Evolutionary conservation across 2,329 filamentous ascomycete genomes (phyloP), one percentile per base, ranked within the genome.

Genomic region (Penicillium sp.): DNA sequence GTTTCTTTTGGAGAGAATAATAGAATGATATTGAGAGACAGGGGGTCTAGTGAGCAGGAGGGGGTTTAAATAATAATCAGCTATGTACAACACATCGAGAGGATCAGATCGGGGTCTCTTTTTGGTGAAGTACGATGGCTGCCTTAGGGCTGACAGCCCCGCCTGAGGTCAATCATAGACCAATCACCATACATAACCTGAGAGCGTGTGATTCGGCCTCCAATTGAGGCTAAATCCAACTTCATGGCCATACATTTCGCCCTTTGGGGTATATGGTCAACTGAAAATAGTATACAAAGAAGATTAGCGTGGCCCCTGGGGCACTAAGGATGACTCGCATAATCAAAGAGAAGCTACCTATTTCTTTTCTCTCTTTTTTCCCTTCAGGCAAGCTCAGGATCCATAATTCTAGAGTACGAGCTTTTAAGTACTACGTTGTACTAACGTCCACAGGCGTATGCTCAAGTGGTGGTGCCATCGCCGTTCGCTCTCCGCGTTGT

Each of bases 241-340:
- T 54, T 40, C 41, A 52, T 60, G 19, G 34, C 0, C 0, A 0
- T 26, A 8, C 24, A 21, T 44, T 40, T 29, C 17, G 64, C 67
- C 70, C 69, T 73, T 70, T 64, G 70, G 71, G 69, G 53, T 72
- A 78, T 77, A 77, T 79, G 76, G 77, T 80, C 77, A 80, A 77
- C 75, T 80, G 76, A 78, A 79, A 79, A 76, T 76, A 79, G 76
- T 76, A 80, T 80, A 82, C 77, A 83, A 80, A 84, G 80, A 84
- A 84, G 79, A 84, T 84, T 85, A 85, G 84, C 83, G 86, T 86
- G 83, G 83, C 83, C 83, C 79, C 79, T 82, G 17, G 17, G 17
- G 78, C 79, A 81, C 86, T 89, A 91, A 91, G 87, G 87, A 90
- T 91, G 87, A 90, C 85, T 89, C 83, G 83, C 82, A 84, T 77